Evolutionary conservation across 306 rosid species (phyloP), one percentile per base, ranked within the genome.

Genomic region (Medicago truncatula): DNA sequence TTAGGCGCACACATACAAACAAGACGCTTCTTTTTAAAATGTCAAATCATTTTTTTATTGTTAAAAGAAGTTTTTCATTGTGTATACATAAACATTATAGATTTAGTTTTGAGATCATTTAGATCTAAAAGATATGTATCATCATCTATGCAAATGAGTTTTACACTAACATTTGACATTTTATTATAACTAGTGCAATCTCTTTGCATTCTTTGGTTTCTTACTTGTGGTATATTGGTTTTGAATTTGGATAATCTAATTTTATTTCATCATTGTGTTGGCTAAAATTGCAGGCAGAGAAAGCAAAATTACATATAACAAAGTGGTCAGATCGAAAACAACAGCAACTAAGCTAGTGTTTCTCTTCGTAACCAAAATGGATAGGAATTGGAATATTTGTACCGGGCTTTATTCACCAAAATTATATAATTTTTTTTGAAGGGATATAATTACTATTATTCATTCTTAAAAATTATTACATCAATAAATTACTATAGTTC

Each of bases 201-300:
- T 28, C 31, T 28, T 28, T 28, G 31, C 3, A 28, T 28, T 28
- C 31, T 28, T 28, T 28, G 31, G 31, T 28, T 28, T 28, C 31
- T 28, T 28, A 28, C 31, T 0, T 28, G 31, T 28, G 31, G 31
- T 28, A 28, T 28, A 34, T 34, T 20, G 7, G 7, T 56, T 23
- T 23, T 58, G 64, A 58, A 0, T 58, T 23, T 23, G 9, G 36
- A 23, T 52, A 13, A 25, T 50, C 17, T 53, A 12, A 40, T 58
- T 7, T 46, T 38, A 36, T 44, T 15, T 67, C 11, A 43, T 66
- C 13, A 8, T 74, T 58, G 36, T 57, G 18, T 64, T 65, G 74
- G 5, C 40, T 36, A 28, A 79, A 18, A 67, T 80, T 71, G 61
- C 86, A 92, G 97, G 97, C 96, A 6, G 82, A 81, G 59, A 80